Evolutionary conservation across 2,329 filamentous ascomycete genomes (phyloP), one percentile per base, ranked within the genome.

Genomic region (Neonectria punicea): DNA sequence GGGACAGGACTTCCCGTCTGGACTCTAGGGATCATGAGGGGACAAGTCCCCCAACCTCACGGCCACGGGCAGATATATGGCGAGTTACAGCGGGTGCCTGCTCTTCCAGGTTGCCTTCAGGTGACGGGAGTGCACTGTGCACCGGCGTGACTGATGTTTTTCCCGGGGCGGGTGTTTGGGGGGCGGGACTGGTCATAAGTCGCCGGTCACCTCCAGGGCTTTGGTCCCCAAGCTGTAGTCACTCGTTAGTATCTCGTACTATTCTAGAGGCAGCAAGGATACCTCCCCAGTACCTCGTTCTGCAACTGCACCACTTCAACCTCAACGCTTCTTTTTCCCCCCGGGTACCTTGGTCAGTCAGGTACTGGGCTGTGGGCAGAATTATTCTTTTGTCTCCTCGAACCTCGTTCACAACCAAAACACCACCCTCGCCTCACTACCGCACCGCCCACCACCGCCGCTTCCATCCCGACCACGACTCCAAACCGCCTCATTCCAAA

Each of bases 351-450:
- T 25, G 25, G 25, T 6, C 25, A 25, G 25, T 25, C 25, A 25
- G 25, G 25, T 25, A 25, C 25, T 25, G 25, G 25, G 5, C 16
- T 53, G 55, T 55, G 53, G 61, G 53, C 58, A 65, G 56, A 64
- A 61, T 67, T 65, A 61, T 67, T 65, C 58, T 60, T 67, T 61
- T 53, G 58, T 60, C 65, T 47, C 50, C 30, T 65, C 59, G 50
- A 65, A 65, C 47, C 58, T 63, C 55, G 49, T 56, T 49, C 55
- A 54, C 53, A 53, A n/a, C 50, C 65, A 61, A 61, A 65, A 59
- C 65, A 62, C 58, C 62, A 67, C 30, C 39, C 32, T 62, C 65
- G 43, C 61, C 54, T 64, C 57, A 56, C 46, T 28, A 56, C 49
- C 39, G 16, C 55, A 46, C 44, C 46, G 16, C 53, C 39, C 54